phyloP scores from a whole-genome alignment of 441 rosid genomes.

The Adansonia rubrostipa region DNA sequence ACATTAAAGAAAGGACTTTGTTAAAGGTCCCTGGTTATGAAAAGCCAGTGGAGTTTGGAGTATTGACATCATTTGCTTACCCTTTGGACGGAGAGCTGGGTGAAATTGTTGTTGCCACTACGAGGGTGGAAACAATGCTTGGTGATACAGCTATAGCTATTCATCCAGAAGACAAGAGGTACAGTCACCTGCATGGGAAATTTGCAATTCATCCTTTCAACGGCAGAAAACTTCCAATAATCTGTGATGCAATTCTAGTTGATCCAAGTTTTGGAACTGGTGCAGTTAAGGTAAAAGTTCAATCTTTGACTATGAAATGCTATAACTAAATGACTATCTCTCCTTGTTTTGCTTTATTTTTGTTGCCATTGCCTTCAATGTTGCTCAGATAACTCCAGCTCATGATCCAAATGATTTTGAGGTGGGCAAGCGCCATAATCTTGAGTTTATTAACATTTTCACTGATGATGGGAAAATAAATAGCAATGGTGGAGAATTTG shows the following conservation, averaged over 20 bases:
- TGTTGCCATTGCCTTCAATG: slow-evolving; percentile 11
- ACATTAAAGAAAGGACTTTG: slow-evolving; percentile 68
- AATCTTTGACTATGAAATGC: background rate
- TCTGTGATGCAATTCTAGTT: slow-evolving; percentile 83
- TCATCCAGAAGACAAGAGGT: slow-evolving; percentile 87
- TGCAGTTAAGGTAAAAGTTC: slow-evolving; percentile 77
- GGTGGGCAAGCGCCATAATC: slow-evolving; percentile 87
- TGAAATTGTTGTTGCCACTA: slow-evolving; percentile 95
- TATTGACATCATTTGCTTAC: slow-evolving; percentile 89
- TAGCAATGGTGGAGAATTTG: slow-evolving; percentile 77
- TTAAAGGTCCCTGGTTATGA: slow-evolving; percentile 82
- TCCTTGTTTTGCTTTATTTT: background rate
- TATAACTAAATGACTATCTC: background rate
- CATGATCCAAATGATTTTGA: slow-evolving; percentile 97
- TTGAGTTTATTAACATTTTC: slow-evolving; percentile 80
- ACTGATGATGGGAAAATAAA: slow-evolving; percentile 96
- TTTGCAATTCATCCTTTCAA: slow-evolving; percentile 89
- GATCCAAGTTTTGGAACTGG: slow-evolving; percentile 97
- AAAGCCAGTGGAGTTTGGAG: slow-evolving; percentile 86
- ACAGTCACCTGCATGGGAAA: slow-evolving; percentile 83
- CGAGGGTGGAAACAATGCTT: slow-evolving; percentile 97
- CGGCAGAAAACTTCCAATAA: slow-evolving; percentile 82
- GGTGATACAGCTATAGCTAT: slow-evolving; percentile 96
- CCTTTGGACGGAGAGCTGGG: slow-evolving; percentile 81
- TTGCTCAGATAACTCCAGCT: slow-evolving; percentile 86